These are phyloP conservation scores for Yamagishiella unicocca DNA, from an alignment of 139 green algal genomes.

Conservation along the genomic window DNA sequence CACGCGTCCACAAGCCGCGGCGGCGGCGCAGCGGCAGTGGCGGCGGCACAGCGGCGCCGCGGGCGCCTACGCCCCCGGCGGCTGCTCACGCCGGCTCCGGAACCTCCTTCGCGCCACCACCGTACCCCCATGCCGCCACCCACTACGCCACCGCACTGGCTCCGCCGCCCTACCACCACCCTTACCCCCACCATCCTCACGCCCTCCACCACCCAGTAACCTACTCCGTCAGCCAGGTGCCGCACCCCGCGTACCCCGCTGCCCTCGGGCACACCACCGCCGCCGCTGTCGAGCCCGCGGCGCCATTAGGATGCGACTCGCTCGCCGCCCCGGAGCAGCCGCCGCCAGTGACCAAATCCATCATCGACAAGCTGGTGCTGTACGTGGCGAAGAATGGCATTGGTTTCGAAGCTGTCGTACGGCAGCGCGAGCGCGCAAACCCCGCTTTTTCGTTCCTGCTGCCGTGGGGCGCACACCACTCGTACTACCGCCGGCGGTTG, in stretches of 20 bases:
- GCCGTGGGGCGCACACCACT: constrained; percentile 63
- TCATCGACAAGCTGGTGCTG: constrained; percentile 55
- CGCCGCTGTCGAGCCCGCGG: neutral
- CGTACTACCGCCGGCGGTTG: constrained; percentile 61
- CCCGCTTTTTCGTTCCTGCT: constrained; percentile 76
- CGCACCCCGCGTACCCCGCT: neutral
- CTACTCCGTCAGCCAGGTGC: neutral
- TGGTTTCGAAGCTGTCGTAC: constrained; percentile 64
- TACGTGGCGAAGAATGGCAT: constrained; percentile 53
- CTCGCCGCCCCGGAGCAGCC: neutral
- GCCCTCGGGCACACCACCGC: neutral
- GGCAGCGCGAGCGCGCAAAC: constrained; percentile 70
- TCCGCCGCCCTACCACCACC: neutral
- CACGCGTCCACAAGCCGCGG: neutral
- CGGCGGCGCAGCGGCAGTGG: neutral
- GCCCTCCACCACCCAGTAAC: too few relatives aligned
- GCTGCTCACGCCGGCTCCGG: neutral
- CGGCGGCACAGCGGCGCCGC: neutral
- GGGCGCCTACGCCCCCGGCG: neutral
- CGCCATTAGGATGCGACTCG: neutral
- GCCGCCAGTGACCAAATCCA: constrained; percentile 26
- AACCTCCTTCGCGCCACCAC: neutral
- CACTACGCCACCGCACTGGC: neutral
- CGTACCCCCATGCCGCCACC: neutral
- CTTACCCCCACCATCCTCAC: neutral